Conservation (phyloP, 2,329 filamentous ascomycete genomes). For the Ceratocystis diversiconidia region DNA sequence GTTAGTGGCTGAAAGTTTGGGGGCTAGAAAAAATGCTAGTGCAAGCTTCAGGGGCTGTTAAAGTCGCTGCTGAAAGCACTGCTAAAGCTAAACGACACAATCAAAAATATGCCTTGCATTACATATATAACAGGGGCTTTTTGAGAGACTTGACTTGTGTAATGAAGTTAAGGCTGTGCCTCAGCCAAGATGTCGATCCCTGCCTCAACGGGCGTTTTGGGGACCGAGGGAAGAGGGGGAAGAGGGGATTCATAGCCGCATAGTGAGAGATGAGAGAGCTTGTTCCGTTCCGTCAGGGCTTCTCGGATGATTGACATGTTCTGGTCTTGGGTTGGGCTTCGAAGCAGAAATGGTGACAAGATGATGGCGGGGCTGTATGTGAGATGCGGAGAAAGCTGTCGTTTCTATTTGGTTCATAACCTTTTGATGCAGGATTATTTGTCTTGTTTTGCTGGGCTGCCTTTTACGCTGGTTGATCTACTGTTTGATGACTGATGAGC, state of each 20-base stretch:
- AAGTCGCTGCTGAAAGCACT: neutral
- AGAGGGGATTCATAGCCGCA: neutral
- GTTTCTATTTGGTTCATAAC: neutral
- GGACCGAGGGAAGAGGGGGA: neutral
- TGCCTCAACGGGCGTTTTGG: neutral
- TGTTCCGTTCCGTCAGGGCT: neutral
- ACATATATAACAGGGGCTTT: too few relatives aligned
- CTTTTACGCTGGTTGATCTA: neutral
- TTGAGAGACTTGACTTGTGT: neutral
- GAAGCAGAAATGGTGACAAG: neutral
- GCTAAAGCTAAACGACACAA: neutral
- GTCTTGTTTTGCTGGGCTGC: neutral
- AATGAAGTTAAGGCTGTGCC: neutral
- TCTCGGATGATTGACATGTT: neutral
- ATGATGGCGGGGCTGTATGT: neutral
- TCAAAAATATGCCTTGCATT: neutral
- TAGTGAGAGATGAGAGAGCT: neutral
- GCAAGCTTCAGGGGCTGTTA: neutral
- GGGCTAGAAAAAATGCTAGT: neutral
- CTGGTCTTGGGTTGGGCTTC: neutral
- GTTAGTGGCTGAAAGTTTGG: neutral
- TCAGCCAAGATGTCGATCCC: constrained; percentile 3
- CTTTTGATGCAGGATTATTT: neutral
- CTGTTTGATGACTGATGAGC: neutral
- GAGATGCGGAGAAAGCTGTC: too few relatives aligned